These are phyloP conservation scores for Talaromyces sp. DNA, from an alignment of 2,329 filamentous ascomycete species.

Conservation along the genomic window DNA sequence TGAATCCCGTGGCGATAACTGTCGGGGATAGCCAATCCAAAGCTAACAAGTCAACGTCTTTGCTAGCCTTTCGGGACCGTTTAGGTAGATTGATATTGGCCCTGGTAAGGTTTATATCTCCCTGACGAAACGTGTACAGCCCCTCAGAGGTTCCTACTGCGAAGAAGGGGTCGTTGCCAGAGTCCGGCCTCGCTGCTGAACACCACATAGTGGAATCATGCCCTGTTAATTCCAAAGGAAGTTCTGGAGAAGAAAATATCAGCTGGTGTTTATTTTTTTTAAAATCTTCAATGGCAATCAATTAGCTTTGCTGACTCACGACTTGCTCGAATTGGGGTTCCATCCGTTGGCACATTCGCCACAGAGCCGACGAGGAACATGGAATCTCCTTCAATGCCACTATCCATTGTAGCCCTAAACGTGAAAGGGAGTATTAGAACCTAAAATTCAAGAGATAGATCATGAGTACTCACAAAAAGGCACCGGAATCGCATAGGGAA, in stretches of 20 bases:
- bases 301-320: not conserved
- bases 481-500: constrained; percentile 31
- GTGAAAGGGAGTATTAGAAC: constrained; percentile 9
- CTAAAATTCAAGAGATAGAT: not conserved
- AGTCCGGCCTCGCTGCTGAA: constrained; percentile 30
- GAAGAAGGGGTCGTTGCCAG: constrained; percentile 24
- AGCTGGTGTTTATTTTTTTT: not conserved
- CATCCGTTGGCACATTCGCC: not conserved
- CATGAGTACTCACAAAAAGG: constrained; percentile 25
- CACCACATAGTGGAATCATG: constrained; percentile 30
- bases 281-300: not conserved
- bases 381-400: constrained; percentile 27
- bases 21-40: constrained; percentile 36
- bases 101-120: not conserved
- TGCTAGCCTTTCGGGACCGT: not conserved
- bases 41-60: constrained; percentile 19
- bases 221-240: constrained; percentile 16
- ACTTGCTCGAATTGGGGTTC: not conserved
- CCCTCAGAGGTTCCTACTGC: constrained; percentile 36
- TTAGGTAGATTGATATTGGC: constrained; percentile 1
- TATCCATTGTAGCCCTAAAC: constrained; percentile 32
- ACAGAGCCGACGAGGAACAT: constrained; percentile 27
- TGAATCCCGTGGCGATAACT: constrained; percentile 33
- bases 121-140: constrained; percentile 25
- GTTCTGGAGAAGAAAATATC: not conserved